Evolutionary conservation across 495 filamentous ascomycete species (phyloP).

Genomic region (Wilcoxina mikolae): DNA sequence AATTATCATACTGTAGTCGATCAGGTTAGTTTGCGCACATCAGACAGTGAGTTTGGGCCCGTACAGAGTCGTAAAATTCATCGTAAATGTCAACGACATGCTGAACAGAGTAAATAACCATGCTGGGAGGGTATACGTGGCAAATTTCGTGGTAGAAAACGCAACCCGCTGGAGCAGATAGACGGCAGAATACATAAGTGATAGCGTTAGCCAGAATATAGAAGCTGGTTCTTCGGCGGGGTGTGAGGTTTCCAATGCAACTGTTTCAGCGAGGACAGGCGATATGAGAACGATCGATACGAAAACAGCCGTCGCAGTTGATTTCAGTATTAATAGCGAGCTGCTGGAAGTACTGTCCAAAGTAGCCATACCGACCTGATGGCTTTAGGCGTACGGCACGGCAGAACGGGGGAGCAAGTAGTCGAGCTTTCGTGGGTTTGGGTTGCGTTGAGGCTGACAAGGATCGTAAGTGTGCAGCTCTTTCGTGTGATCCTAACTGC

Average conservation of each 20-base stretch:
- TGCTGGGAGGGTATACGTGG: conserved; percentile 76
- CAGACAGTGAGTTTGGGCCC: conserved; percentile 2
- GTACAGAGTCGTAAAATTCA: conserved; percentile 75
- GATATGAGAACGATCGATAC: not conserved
- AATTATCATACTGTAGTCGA: conserved; percentile 53
- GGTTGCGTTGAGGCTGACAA: too few species aligned
- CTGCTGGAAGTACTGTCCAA: too few species aligned
- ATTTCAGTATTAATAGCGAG: too few species aligned
- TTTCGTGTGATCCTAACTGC: too few species aligned
- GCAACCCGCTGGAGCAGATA: conserved; percentile 57
- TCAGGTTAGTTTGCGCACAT: conserved; percentile 18
- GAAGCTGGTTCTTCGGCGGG: conserved; percentile 1
- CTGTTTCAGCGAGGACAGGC: too few species aligned
- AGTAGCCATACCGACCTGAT: too few species aligned
- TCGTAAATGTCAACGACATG: conserved; percentile 88
- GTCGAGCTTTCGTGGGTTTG: too few species aligned
- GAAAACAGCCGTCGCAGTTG: too few species aligned
- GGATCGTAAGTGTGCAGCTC: too few species aligned
- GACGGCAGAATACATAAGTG: conserved; percentile 37
- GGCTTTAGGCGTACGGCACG: too few species aligned
- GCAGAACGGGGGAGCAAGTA: too few species aligned
- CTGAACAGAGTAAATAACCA: conserved; percentile 87
- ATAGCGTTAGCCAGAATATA: conserved; percentile 31
- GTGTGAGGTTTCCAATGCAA: not conserved
- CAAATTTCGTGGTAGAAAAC: conserved; percentile 71